These are phyloP conservation scores for Cylindrodendrum hubeiense DNA, from an alignment of 2,329 filamentous ascomycete genomes.

Conservation along the genomic window DNA sequence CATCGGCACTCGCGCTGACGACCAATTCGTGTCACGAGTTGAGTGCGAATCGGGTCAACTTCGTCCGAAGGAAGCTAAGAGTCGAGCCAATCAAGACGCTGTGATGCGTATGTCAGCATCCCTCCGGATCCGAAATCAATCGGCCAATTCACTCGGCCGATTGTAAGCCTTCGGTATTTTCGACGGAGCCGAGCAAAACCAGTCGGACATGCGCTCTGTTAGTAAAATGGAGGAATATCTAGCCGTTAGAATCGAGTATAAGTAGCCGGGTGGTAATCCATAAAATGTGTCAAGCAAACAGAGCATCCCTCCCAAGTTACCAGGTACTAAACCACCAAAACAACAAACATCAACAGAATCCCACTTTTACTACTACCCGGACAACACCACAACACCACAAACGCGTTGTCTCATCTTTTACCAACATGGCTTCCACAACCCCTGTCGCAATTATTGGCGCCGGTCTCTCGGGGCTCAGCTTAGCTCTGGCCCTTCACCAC, in stretches of 20 bases:
- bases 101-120: background rate
- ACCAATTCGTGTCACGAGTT: background rate
- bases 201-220: background rate
- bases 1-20: background rate
- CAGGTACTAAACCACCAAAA: background rate
- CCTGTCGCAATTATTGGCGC: conserved; percentile 49
- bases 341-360: background rate
- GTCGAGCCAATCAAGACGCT: background rate
- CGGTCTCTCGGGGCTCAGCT: conserved; percentile 61
- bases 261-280: background rate
- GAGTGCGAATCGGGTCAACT: background rate
- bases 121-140: background rate
- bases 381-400: background rate
- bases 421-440: conserved; percentile 28
- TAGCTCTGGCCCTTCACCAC: conserved; percentile 66
- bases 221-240: background rate
- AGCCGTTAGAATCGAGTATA: background rate
- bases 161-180: background rate
- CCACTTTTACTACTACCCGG: background rate
- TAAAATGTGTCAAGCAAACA: background rate
- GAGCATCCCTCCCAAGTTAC: background rate
- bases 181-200: too few relatives aligned
- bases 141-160: conserved; percentile 2
- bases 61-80: too few relatives aligned
- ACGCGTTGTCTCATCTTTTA: background rate